phyloP scores from a whole-genome alignment of 768 basidiomycete genomes.

The Russula vinacea region DNA sequence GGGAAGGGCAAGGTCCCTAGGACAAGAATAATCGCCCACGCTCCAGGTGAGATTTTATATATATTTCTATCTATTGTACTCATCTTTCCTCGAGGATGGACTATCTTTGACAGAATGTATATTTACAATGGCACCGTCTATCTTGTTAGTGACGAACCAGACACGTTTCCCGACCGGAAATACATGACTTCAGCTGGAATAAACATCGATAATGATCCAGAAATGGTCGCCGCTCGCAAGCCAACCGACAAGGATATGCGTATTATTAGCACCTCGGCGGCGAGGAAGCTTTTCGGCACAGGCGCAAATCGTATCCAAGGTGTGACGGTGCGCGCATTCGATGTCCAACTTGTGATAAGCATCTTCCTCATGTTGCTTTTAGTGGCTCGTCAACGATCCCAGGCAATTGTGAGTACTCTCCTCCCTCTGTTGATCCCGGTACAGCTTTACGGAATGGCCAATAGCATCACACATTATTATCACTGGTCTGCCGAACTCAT shows the following conservation, averaged over 20 bases:
- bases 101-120: constrained; percentile 81
- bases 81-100: constrained; percentile 67
- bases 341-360: constrained; percentile 10
- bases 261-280: constrained; percentile 66
- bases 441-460: constrained; percentile 3
- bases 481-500: constrained; percentile 92
- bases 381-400: constrained; percentile 84
- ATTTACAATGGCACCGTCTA: constrained; percentile 77
- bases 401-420: constrained; percentile 66
- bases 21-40: constrained; percentile 72
- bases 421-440: not conserved
- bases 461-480: constrained; percentile 86
- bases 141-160: constrained; percentile 73
- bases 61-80: not conserved
- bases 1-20: constrained; percentile 43
- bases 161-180: constrained; percentile 58
- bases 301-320: constrained; percentile 77
- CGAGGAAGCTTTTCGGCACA: constrained; percentile 63
- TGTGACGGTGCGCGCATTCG: constrained; percentile 51
- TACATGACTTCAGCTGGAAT: constrained; percentile 71
- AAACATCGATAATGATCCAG: constrained; percentile 54
- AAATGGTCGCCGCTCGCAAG: constrained; percentile 53
- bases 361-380: not conserved
- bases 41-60: constrained; percentile 51
- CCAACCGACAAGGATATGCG: constrained; percentile 79